Conservation (phyloP, 768 basidiomycete species). For the Mycena sanguinolenta region DNA sequence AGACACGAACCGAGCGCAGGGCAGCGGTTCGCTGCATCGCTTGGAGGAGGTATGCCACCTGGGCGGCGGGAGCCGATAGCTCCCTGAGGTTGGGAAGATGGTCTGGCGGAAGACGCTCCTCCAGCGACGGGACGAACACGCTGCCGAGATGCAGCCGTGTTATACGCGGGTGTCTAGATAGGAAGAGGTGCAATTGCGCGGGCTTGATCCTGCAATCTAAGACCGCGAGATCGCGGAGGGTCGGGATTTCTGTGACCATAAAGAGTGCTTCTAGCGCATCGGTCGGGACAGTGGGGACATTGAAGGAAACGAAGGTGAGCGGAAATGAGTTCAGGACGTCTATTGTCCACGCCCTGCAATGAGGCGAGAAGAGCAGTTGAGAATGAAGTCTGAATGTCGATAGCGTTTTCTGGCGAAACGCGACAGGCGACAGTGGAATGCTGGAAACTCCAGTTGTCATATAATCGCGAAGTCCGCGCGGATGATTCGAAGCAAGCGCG, state of each 20-base stretch:
- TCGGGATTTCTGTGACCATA: conserved; percentile 31
- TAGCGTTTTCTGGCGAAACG: conserved; percentile 23
- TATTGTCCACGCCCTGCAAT: conserved; percentile 33
- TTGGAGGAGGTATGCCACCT: conserved; percentile 31
- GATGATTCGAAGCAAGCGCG: not conserved
- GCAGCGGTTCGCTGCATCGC: conserved; percentile 12
- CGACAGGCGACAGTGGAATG: conserved; percentile 24
- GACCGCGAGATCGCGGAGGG: conserved; percentile 27
- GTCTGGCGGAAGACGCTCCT: conserved; percentile 29
- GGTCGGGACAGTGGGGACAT: conserved; percentile 13
- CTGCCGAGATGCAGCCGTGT: conserved; percentile 28
- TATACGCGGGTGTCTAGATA: conserved; percentile 30
- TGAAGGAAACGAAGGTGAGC: conserved; percentile 23
- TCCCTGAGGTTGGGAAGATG: conserved; percentile 15
- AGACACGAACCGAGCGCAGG: conserved; percentile 25
- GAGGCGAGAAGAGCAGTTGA: conserved; percentile 24
- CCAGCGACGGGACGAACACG: conserved; percentile 22
- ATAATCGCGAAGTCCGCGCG: not conserved
- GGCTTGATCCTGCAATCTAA: conserved; percentile 26
- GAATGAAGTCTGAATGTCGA: conserved; percentile 30
- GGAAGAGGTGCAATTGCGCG: conserved; percentile 29
- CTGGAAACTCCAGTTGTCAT: not conserved
- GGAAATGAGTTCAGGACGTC: conserved; percentile 37
- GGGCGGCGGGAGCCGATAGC: conserved; percentile 22
- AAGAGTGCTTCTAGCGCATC: conserved; percentile 16